Evolutionary conservation across 2,329 filamentous ascomycete species (phyloP).

Genomic region (Pseudogymnoascus sp.): DNA sequence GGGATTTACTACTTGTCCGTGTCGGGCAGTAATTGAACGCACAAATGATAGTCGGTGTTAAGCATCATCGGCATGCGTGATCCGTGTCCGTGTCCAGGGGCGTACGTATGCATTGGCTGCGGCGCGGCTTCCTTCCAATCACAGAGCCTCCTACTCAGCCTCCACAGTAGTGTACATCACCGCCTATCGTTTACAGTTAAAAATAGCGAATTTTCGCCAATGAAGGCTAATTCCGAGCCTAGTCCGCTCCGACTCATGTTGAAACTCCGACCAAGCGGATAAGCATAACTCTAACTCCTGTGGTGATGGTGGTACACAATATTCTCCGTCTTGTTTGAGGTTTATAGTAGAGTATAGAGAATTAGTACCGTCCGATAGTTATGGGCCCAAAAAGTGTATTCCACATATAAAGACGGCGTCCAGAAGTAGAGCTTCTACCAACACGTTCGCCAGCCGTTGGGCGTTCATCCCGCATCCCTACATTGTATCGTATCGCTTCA

Average conservation of each 20-base stretch:
- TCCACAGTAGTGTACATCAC: neutral
- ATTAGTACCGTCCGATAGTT: neutral
- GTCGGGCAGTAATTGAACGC: neutral
- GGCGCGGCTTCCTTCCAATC: neutral
- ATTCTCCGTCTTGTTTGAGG: neutral
- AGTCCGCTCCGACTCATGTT: neutral
- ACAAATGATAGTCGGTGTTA: neutral
- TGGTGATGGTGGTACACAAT: neutral
- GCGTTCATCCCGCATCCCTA: too few relatives aligned
- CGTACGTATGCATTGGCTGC: neutral
- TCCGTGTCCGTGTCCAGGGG: neutral
- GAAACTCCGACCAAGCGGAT: neutral
- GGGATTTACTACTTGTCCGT: neutral
- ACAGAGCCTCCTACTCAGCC: constrained; percentile 5
- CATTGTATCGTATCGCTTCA: neutral
- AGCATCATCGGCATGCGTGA: neutral
- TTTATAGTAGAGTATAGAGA: neutral
- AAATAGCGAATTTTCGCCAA: constrained; percentile 1
- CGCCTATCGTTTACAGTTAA: neutral
- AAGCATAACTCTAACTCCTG: neutral
- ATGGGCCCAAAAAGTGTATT: neutral
- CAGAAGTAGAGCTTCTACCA: neutral
- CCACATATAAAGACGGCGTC: neutral
- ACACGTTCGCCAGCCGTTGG: neutral
- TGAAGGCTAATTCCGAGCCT: neutral